phyloP scores from a whole-genome alignment of 108 stramenopile species.

The Cylindrotheca fusiformis region DNA sequence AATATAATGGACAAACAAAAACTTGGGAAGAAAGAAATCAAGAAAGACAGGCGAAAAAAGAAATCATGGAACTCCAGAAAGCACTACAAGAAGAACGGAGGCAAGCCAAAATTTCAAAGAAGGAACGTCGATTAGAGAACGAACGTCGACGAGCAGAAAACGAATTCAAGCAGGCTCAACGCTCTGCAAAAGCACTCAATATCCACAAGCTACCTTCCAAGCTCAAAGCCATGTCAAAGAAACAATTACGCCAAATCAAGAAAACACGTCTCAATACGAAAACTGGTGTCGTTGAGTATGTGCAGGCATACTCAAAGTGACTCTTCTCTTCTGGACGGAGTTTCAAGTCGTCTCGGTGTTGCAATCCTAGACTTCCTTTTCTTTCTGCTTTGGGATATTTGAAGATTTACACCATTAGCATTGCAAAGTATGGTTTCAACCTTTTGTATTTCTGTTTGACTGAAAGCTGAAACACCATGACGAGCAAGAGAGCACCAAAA shows the following conservation, averaged over 20 bases:
- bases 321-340: neutral
- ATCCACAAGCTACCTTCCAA: conserved; percentile 57
- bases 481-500: too few relatives aligned
- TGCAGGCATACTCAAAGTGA: conserved; percentile 81
- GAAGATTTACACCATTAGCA: too few relatives aligned
- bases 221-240: conserved; percentile 94
- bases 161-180: conserved; percentile 71
- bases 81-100: conserved; percentile 60
- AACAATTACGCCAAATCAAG: conserved; percentile 93
- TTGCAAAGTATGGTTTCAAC: too few relatives aligned
- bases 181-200: conserved; percentile 59
- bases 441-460: too few relatives aligned
- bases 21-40: conserved; percentile 53
- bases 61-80: conserved; percentile 48
- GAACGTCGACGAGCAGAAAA: conserved; percentile 78
- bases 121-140: conserved; percentile 77
- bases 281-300: conserved; percentile 90
- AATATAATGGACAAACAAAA: conserved; percentile 53
- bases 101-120: conserved; percentile 43
- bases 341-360: too few relatives aligned
- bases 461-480: too few relatives aligned
- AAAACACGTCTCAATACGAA: conserved; percentile 91
- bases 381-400: too few relatives aligned
- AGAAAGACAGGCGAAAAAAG: conserved; percentile 37
- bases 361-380: too few relatives aligned